A percentile compares a stretch with the other conserved stretches of the same genome.
These are phyloP conservation scores for Mitragyna speciosa DNA, from an alignment of 257 asterid genomes.

Conservation along the genomic window DNA sequence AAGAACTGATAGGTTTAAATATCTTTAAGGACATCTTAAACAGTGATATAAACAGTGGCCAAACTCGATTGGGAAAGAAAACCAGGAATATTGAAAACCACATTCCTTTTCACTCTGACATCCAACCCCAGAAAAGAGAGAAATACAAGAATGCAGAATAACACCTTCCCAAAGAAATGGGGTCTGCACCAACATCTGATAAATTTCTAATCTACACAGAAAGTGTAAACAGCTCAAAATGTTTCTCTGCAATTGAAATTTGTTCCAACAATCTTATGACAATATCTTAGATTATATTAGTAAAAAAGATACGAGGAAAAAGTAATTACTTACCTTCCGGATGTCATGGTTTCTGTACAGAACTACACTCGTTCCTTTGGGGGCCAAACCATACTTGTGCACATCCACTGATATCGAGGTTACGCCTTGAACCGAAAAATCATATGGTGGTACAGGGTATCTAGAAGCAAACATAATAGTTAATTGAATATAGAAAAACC, in stretches of 20 bases:
- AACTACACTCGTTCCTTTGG: conserved; percentile 97
- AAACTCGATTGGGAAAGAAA: not conserved
- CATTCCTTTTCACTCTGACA: not conserved
- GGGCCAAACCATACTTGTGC: conserved; percentile 98
- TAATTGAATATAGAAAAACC: not conserved
- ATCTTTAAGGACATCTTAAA: not conserved
- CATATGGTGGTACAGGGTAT: conserved; percentile 91
- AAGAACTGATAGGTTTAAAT: not conserved
- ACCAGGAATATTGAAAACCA: not conserved
- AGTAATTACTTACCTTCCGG: conserved; percentile 63
- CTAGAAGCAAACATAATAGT: conserved; percentile 36
- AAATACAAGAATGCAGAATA: too few species aligned
- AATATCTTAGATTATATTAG: not conserved
- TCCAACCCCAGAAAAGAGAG: not conserved
- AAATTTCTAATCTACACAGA: not conserved
- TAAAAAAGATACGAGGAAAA: not conserved
- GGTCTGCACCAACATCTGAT: not conserved
- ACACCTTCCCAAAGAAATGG: not conserved
- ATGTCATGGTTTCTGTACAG: conserved; percentile 77
- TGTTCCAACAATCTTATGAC: not conserved
- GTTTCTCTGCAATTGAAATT: not conserved
- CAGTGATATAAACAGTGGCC: not conserved
- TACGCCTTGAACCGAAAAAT: conserved; percentile 89
- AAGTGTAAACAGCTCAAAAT: not conserved
- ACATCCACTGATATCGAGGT: conserved; percentile 96